phyloP scores from a whole-genome alignment of 371 early-diverging fungal genomes.

The Scutellospora calospora region DNA sequence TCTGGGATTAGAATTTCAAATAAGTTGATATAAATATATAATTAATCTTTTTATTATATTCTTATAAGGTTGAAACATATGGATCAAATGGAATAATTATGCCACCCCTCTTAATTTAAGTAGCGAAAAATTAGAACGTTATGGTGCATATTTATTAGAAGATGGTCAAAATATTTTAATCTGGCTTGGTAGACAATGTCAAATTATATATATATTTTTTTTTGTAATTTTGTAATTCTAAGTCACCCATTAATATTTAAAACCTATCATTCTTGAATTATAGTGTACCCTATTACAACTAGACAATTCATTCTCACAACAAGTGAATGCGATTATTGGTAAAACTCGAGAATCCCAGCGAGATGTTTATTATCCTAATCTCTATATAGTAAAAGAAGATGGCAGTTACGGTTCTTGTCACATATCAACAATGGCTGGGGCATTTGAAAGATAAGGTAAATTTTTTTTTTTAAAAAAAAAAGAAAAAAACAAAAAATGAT shows the following conservation, averaged over 20 bases:
- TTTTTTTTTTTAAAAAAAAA: too few species aligned
- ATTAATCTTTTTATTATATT: conserved; percentile 15
- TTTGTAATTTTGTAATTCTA: not conserved
- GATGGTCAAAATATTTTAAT: conserved; percentile 84
- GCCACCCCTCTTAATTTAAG: conserved; percentile 81
- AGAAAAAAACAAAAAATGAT: too few species aligned
- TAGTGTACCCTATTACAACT: conserved; percentile 64
- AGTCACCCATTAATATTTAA: too few species aligned
- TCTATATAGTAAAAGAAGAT: conserved; percentile 90
- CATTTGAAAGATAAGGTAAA: conserved; percentile 71
- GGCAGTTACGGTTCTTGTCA: conserved; percentile 82
- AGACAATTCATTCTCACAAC: conserved; percentile 67
- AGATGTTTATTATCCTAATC: conserved; percentile 67
- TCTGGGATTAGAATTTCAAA: not conserved
- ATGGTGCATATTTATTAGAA: conserved; percentile 89
- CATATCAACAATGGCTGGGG: conserved; percentile 88
- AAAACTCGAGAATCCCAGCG: conserved; percentile 68
- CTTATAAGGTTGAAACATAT: conserved; percentile 59
- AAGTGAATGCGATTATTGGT: conserved; percentile 65
- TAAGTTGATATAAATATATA: not conserved
- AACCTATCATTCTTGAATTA: not conserved
- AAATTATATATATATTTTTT: not conserved
- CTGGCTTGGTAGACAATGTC: conserved; percentile 81
- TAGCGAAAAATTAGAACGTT: conserved; percentile 84
- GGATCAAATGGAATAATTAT: conserved; percentile 68